Evolutionary conservation across 768 basidiomycete genomes (phyloP).

Genomic region (Boletales sp.): DNA sequence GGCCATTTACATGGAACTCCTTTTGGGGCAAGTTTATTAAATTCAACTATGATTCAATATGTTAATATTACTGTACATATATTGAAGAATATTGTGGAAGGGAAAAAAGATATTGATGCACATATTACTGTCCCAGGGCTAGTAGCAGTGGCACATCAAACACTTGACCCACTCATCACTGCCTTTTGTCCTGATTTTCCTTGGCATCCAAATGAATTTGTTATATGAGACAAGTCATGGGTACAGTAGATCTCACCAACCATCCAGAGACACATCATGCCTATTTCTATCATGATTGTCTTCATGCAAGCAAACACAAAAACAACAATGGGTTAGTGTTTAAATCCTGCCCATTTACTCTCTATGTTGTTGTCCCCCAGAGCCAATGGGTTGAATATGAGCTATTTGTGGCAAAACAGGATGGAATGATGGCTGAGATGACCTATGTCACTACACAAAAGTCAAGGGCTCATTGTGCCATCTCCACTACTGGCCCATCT

Average conservation of each 20-base stretch:
- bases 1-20: neutral
- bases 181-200: neutral
- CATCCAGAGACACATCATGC: neutral
- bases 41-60: too few species aligned
- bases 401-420: too few species aligned
- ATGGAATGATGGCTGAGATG: too few species aligned
- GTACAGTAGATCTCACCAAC: slow-evolving; percentile 6
- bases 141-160: neutral
- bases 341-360: too few species aligned
- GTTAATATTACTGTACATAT: too few species aligned
- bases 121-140: neutral
- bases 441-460: too few species aligned
- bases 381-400: too few species aligned
- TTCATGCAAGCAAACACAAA: neutral
- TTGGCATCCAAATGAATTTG: slow-evolving; percentile 4
- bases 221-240: slow-evolving; percentile 1
- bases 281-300: slow-evolving; percentile 7
- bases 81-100: slow-evolving; percentile 10
- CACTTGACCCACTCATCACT: neutral
- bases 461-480: too few species aligned
- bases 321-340: too few species aligned
- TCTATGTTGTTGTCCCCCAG: too few species aligned
- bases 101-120: slow-evolving; percentile 7
- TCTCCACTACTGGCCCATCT: too few species aligned
- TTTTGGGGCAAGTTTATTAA: slow-evolving; percentile 1